Evolutionary conservation across 1,284 basidiomycete species (phyloP).

Genomic region (Rhodotorula mucilaginosa): DNA sequence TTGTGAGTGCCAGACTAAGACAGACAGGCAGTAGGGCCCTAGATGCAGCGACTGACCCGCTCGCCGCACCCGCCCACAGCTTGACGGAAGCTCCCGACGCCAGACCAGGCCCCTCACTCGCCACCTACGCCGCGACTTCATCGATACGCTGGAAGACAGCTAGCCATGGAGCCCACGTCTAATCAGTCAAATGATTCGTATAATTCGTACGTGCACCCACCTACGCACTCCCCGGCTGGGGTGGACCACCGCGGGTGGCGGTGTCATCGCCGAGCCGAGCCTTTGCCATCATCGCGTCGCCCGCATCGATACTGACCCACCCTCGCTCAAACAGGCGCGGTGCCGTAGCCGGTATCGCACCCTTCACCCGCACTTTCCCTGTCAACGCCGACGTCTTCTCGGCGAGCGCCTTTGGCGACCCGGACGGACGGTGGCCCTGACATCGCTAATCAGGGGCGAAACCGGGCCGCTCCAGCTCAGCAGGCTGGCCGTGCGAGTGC

Average conservation of each 20-base stretch:
- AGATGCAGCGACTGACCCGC: background rate
- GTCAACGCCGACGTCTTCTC: conserved; percentile 4
- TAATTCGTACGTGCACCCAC: background rate
- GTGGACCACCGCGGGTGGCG: too few relatives aligned
- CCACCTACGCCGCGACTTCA: background rate
- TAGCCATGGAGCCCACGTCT: conserved; percentile 7
- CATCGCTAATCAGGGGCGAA: conserved; percentile 31
- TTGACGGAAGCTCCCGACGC: conserved; percentile 4
- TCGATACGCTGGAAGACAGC: conserved; percentile 12
- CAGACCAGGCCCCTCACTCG: conserved; percentile 1
- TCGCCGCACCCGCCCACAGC: conserved; percentile 4
- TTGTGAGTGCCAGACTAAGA: background rate
- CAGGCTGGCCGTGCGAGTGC: conserved; percentile 12
- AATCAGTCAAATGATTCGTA: conserved; percentile 7
- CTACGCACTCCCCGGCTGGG: too few relatives aligned
- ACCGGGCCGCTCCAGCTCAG: conserved; percentile 19
- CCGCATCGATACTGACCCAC: background rate
- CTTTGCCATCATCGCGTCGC: background rate
- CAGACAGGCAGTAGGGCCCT: too few relatives aligned
- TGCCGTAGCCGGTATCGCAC: conserved; percentile 11
- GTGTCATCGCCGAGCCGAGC: background rate
- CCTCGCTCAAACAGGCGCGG: conserved; percentile 1
- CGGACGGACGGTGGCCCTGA: conserved; percentile 34
- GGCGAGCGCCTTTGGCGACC: conserved; percentile 22
- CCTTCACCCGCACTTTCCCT: conserved; percentile 3